Conservation (phyloP, 1,284 basidiomycete species). For the Fomitopsis pinicola region DNA sequence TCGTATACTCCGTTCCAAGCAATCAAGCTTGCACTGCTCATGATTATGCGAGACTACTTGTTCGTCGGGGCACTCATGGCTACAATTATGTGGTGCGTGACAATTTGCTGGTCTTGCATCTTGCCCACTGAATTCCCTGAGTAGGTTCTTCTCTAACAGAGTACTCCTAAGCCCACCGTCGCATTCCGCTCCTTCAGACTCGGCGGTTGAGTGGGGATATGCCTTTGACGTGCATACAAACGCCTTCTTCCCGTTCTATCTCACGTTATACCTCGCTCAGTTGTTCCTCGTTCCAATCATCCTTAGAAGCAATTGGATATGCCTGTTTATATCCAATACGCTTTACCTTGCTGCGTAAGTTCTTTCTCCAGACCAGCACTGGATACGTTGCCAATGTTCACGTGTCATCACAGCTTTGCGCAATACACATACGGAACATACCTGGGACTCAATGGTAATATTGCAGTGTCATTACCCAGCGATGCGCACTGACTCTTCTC, state of each 20-base stretch:
- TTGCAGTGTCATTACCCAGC: background rate
- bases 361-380: background rate
- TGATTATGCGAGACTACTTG: slow-evolving; percentile 87
- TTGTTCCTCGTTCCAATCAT: slow-evolving; percentile 81
- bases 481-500: background rate
- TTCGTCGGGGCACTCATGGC: slow-evolving; percentile 71
- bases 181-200: slow-evolving; percentile 68
- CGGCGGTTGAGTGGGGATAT: slow-evolving; percentile 85
- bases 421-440: slow-evolving; percentile 92
- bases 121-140: background rate
- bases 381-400: background rate
- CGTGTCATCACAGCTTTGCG: slow-evolving; percentile 48
- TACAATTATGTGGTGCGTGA: slow-evolving; percentile 70
- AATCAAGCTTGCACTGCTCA: slow-evolving; percentile 65
- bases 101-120: background rate
- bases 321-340: slow-evolving; percentile 89
- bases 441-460: slow-evolving; percentile 75
- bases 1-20: slow-evolving; percentile 53
- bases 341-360: slow-evolving; percentile 82
- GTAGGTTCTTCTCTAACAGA: slow-evolving; percentile 69
- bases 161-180: slow-evolving; percentile 70
- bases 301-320: slow-evolving; percentile 84
- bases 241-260: slow-evolving; percentile 89
- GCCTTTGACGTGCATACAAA: slow-evolving; percentile 95
- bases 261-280: slow-evolving; percentile 84